Evolutionary conservation across 2,329 filamentous ascomycete species (phyloP).

Genomic region (Sporothrix luriei): DNA sequence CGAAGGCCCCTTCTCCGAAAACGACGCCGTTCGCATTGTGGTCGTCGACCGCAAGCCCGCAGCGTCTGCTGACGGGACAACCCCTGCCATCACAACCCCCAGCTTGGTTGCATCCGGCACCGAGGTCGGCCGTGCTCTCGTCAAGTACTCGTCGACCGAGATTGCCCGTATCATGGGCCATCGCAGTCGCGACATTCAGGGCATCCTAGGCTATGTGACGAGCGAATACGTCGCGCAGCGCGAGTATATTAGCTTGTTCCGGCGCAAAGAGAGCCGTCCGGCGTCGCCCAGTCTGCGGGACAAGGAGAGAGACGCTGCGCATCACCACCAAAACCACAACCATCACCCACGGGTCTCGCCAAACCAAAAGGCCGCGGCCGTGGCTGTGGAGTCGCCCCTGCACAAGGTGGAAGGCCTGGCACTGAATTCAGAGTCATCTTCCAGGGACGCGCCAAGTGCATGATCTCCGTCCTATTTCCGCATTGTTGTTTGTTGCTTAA

Average conservation of each 20-base stretch:
- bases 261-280: slow-evolving; percentile 53
- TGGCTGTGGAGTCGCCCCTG: slow-evolving; percentile 25
- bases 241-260: slow-evolving; percentile 81
- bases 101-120: slow-evolving; percentile 70
- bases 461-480: not conserved
- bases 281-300: slow-evolving; percentile 49
- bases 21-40: slow-evolving; percentile 85
- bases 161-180: slow-evolving; percentile 82
- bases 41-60: slow-evolving; percentile 75
- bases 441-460: not conserved
- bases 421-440: not conserved
- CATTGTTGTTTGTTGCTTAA: not conserved
- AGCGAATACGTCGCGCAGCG: slow-evolving; percentile 90
- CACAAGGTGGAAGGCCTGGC: slow-evolving; percentile 28
- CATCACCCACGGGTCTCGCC: slow-evolving; percentile 14
- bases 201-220: slow-evolving; percentile 84
- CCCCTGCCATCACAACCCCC: slow-evolving; percentile 80
- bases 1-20: slow-evolving; percentile 83
- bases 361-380: slow-evolving; percentile 22
- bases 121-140: slow-evolving; percentile 86
- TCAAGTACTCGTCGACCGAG: slow-evolving; percentile 89
- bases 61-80: slow-evolving; percentile 82
- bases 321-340: not conserved
- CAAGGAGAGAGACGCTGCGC: slow-evolving; percentile 18
- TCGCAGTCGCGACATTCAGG: slow-evolving; percentile 78